Conservation (phyloP, 2,329 filamentous ascomycete species). For the Diaporthe vexans region DNA sequence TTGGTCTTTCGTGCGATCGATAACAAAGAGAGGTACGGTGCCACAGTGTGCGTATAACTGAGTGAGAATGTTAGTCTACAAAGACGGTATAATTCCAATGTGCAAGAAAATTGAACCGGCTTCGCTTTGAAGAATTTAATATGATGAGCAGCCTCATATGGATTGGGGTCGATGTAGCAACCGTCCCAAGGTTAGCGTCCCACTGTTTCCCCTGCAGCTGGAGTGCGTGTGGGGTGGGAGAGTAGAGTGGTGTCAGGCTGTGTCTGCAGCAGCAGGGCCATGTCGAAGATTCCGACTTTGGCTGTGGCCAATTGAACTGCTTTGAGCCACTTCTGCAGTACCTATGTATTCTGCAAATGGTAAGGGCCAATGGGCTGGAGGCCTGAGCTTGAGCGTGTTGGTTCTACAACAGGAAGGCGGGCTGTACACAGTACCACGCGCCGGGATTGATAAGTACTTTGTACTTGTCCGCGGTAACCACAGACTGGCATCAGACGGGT, state of each 20-base stretch:
- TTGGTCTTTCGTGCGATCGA: neutral
- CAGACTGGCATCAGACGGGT: neutral
- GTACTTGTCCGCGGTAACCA: slow-evolving; percentile 1
- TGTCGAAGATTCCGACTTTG: neutral
- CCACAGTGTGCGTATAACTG: neutral
- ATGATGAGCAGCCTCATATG: no score
- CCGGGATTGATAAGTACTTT: neutral
- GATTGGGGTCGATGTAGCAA: no score
- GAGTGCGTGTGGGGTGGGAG: no score
- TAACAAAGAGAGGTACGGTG: neutral
- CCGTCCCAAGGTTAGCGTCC: no score
- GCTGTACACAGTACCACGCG: slow-evolving; percentile 18
- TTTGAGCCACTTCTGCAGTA: neutral
- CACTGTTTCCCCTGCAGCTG: no score
- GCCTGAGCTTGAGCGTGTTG: neutral
- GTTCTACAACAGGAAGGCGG: neutral
- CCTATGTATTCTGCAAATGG: neutral
- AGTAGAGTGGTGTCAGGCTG: no score
- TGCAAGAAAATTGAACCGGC: no score
- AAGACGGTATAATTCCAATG: neutral
- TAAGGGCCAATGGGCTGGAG: neutral
- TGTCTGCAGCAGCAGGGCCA: no score
- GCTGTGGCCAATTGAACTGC: neutral
- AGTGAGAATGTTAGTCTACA: neutral
- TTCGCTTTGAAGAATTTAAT: no score